phyloP scores from a whole-genome alignment of 2,329 filamentous ascomycete species.

The Aspergillus pseudoglaucus region DNA sequence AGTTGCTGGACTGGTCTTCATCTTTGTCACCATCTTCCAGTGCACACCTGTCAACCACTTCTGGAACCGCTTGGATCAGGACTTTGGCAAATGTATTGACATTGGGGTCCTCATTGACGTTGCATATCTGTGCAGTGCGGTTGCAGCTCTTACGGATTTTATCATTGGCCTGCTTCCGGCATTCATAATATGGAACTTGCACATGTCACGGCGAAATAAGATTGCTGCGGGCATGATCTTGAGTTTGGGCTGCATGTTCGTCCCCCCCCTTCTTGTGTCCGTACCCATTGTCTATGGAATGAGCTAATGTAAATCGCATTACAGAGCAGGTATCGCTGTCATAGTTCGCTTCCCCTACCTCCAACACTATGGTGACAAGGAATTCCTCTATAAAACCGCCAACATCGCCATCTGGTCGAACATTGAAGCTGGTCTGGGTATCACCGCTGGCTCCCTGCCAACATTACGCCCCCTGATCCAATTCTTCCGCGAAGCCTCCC shows the following conservation, averaged over 20 bases:
- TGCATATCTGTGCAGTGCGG: conserved; percentile 46
- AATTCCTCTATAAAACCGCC: conserved; percentile 32
- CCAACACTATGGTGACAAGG: conserved; percentile 6
- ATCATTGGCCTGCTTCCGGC: conserved; percentile 48
- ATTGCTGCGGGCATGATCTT: conserved; percentile 46
- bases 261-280: conserved; percentile 15
- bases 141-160: conserved; percentile 43
- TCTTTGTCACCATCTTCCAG: conserved; percentile 46
- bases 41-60: conserved; percentile 46
- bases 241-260: conserved; percentile 46
- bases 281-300: not conserved
- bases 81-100: conserved; percentile 38
- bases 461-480: conserved; percentile 42
- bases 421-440: conserved; percentile 28
- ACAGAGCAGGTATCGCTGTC: conserved; percentile 21
- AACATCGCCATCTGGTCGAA: conserved; percentile 37
- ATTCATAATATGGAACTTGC: conserved; percentile 49
- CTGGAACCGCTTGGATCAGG: conserved; percentile 32
- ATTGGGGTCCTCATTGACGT: conserved; percentile 44
- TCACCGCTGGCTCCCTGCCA: conserved; percentile 29
- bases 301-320: conserved; percentile 16
- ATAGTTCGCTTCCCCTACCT: conserved; percentile 16
- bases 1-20: conserved; percentile 40
- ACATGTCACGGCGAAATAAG: conserved; percentile 49
- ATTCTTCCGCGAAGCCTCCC: conserved; percentile 17